These are phyloP conservation scores for Auricularia auricula-judae DNA, from an alignment of 768 basidiomycete genomes.

Conservation along the genomic window DNA sequence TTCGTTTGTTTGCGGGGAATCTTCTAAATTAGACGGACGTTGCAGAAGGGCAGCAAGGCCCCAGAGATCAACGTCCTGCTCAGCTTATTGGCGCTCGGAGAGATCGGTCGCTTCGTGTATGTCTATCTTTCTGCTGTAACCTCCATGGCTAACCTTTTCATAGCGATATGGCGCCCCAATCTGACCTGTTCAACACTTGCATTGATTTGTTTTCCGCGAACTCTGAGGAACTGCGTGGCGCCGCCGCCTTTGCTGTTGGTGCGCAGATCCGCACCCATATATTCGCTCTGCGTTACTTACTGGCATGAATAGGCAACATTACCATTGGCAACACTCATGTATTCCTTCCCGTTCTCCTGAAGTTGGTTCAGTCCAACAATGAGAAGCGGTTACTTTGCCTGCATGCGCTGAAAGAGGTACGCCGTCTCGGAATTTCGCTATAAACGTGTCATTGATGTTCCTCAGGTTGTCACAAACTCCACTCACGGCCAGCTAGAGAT, in stretches of 20 bases:
- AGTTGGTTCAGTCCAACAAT: slow-evolving; percentile 60
- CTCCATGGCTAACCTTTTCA: neutral
- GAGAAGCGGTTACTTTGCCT: slow-evolving; percentile 77
- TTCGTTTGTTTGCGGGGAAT: slow-evolving; percentile 32
- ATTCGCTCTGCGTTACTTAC: neutral
- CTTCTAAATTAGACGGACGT: neutral
- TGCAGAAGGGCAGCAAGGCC: slow-evolving; percentile 23
- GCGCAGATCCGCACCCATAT: slow-evolving; percentile 11
- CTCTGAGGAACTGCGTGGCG: slow-evolving; percentile 77
- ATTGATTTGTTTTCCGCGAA: slow-evolving; percentile 67
- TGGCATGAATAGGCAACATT: slow-evolving; percentile 61
- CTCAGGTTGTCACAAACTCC: slow-evolving; percentile 83
- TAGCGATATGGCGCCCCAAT: slow-evolving; percentile 80
- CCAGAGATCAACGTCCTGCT: slow-evolving; percentile 62
- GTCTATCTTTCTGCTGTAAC: slow-evolving; percentile 14
- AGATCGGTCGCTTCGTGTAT: slow-evolving; percentile 85
- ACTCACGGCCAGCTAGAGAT: slow-evolving; percentile 73
- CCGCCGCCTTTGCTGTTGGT: slow-evolving; percentile 93
- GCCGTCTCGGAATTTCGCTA: slow-evolving; percentile 7
- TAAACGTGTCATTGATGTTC: neutral
- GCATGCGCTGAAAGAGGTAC: slow-evolving; percentile 86
- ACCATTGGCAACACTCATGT: slow-evolving; percentile 85
- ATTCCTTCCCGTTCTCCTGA: slow-evolving; percentile 79
- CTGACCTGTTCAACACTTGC: slow-evolving; percentile 63
- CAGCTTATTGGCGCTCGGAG: slow-evolving; percentile 81